A percentile compares a stretch with the other conserved stretches of the same genome.
Evolutionary conservation across 148 eudicot species (phyloP).

Genomic region (Cornus controversa): DNA sequence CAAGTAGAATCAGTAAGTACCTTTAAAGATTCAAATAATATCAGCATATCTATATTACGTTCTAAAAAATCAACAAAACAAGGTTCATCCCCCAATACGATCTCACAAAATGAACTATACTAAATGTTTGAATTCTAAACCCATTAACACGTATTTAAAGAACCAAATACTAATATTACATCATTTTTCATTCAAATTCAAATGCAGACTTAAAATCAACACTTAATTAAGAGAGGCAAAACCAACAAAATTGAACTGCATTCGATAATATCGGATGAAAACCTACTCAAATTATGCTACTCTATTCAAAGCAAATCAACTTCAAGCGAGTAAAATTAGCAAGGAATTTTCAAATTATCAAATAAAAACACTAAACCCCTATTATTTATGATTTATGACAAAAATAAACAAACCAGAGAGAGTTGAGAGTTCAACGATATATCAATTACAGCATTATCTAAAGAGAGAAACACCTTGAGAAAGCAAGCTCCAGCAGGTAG

Average conservation of each 20-base stretch:
- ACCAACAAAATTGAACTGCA: neutral
- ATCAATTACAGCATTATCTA: neutral
- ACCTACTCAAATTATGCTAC: neutral
- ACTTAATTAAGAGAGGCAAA: neutral
- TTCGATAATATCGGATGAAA: neutral
- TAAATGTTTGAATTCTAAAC: neutral
- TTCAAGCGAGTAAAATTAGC: neutral
- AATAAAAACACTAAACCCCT: neutral
- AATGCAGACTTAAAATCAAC: neutral
- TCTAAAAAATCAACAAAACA: neutral
- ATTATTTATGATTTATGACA: too few relatives aligned
- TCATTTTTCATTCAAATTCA: neutral
- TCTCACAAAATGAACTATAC: neutral
- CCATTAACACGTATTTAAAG: neutral
- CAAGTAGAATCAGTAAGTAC: too few relatives aligned
- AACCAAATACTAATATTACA: neutral
- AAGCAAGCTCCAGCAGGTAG: conserved; percentile 67
- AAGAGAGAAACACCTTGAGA: conserved; percentile 43
- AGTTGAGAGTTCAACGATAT: neutral
- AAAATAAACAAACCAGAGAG: neutral
- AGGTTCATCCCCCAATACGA: neutral
- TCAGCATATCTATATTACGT: too few relatives aligned
- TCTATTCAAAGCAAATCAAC: neutral
- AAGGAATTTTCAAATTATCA: neutral
- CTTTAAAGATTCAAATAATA: too few relatives aligned